phyloP scores from a whole-genome alignment of 768 basidiomycete genomes.

The Hygrophoropsis aurantiaca region DNA sequence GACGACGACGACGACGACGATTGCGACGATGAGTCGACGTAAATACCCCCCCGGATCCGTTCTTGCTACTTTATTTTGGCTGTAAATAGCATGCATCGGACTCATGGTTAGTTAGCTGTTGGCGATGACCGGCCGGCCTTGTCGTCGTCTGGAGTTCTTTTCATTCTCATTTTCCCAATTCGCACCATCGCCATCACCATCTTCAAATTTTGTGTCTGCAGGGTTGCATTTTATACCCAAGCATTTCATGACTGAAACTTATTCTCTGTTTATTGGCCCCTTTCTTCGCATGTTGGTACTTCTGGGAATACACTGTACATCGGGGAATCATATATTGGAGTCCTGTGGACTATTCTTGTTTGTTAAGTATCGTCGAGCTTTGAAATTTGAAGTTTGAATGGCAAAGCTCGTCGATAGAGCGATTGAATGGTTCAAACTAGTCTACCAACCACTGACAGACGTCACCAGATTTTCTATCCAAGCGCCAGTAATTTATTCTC shows the following conservation, averaged over 20 bases:
- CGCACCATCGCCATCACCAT: background rate
- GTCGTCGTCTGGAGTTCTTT: constrained; percentile 12
- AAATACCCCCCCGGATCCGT: background rate
- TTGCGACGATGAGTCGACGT: background rate
- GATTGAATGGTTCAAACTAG: too few relatives aligned
- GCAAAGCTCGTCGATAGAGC: too few relatives aligned
- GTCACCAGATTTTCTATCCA: too few relatives aligned
- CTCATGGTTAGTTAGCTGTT: constrained; percentile 3
- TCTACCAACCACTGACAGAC: too few relatives aligned
- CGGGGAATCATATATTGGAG: constrained; percentile 10
- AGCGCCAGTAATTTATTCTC: too few relatives aligned
- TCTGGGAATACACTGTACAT: constrained; percentile 25
- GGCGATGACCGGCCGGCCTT: constrained; percentile 25
- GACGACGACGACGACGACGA: background rate
- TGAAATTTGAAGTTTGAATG: too few relatives aligned
- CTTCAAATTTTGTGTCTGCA: constrained; percentile 1
- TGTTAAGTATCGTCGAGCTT: background rate
- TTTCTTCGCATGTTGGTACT: constrained; percentile 20
- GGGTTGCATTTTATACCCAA: constrained; percentile 25
- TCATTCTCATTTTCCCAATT: background rate
- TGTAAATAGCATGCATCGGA: too few relatives aligned
- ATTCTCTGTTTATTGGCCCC: constrained; percentile 7
- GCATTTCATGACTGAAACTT: constrained; percentile 4
- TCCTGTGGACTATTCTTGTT: constrained; percentile 15
- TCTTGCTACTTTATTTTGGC: background rate